Conservation (phyloP, 768 basidiomycete species). For the Suillus decipiens region DNA sequence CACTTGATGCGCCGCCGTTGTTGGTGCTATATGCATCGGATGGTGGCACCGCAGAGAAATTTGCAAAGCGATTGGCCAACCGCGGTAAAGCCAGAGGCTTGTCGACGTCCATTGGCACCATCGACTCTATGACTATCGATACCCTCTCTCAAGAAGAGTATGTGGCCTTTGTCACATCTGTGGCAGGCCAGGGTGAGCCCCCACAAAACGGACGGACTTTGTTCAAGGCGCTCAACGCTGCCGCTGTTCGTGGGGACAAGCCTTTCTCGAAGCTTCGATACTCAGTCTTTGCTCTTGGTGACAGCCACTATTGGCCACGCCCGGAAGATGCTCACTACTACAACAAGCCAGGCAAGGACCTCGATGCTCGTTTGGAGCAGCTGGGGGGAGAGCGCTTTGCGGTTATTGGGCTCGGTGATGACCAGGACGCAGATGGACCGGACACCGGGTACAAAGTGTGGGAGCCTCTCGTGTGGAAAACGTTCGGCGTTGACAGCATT, state of each 20-base stretch:
- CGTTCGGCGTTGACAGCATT: constrained; percentile 85
- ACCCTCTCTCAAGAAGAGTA: constrained; percentile 71
- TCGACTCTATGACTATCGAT: constrained; percentile 82
- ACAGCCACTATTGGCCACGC: constrained; percentile 99
- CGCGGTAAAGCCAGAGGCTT: constrained; percentile 86
- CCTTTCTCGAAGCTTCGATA: constrained; percentile 67
- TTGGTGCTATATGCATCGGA: constrained; percentile 94
- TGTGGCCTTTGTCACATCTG: constrained; percentile 87
- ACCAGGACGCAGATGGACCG: constrained; percentile 95
- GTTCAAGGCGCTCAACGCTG: constrained; percentile 81
- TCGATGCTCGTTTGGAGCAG: constrained; percentile 75
- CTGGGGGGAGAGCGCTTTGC: constrained; percentile 80
- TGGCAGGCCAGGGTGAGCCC: constrained; percentile 96
- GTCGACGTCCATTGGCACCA: constrained; percentile 66
- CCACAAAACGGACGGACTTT: constrained; percentile 94
- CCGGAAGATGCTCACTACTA: constrained; percentile 97
- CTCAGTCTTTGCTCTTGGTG: constrained; percentile 93
- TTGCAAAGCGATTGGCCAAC: constrained; percentile 82
- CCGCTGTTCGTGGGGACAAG: constrained; percentile 48
- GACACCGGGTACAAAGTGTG: constrained; percentile 97
- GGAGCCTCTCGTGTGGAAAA: constrained; percentile 94
- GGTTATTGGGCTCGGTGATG: constrained; percentile 85
- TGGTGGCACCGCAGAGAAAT: constrained; percentile 94
- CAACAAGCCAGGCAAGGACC: constrained; percentile 94
- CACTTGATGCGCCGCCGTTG: constrained; percentile 87